Percentiles rank a stretch among this genome's conserved stretches.
Conservation (phyloP, 352 stramenopile genomes). For the Phytopythium delawarense region DNA sequence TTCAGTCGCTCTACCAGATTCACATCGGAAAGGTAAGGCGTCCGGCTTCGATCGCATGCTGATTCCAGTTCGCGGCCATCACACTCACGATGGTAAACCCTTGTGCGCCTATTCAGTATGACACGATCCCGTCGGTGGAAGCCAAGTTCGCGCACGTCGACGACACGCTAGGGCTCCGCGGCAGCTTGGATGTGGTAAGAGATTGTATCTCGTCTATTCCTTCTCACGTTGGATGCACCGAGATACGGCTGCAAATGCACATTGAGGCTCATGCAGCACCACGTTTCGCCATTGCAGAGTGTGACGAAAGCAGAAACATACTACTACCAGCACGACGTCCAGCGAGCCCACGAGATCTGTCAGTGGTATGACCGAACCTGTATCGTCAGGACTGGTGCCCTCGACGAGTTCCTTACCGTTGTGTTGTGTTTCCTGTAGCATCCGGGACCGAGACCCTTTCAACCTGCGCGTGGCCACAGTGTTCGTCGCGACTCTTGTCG, state of each 20-base stretch:
- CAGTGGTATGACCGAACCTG: conserved; percentile 36
- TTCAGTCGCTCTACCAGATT: conserved; percentile 61
- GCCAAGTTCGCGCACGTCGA: conserved; percentile 66
- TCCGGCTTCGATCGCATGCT: too few relatives aligned
- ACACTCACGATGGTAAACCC: not conserved
- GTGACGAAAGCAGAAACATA: conserved; percentile 75
- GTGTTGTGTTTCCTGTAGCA: conserved; percentile 19
- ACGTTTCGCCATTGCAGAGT: conserved; percentile 27
- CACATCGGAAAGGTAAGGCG: conserved; percentile 55
- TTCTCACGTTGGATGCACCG: not conserved
- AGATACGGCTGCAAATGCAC: not conserved
- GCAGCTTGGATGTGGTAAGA: conserved; percentile 67
- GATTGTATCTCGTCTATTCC: not conserved
- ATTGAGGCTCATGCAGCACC: not conserved
- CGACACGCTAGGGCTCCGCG: conserved; percentile 39
- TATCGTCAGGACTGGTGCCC: not conserved
- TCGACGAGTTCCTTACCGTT: not conserved
- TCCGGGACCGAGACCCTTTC: conserved; percentile 73
- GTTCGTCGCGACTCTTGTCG: conserved; percentile 88
- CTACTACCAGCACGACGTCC: conserved; percentile 86
- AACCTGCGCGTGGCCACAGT: conserved; percentile 80
- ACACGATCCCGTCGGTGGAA: conserved; percentile 38
- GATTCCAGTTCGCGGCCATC: not conserved
- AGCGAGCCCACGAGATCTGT: conserved; percentile 74
- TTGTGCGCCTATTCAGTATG: conserved; percentile 40